These are phyloP conservation scores for Exophiala aquamarina DNA, from an alignment of 2,329 filamentous ascomycete genomes.

Conservation along the genomic window DNA sequence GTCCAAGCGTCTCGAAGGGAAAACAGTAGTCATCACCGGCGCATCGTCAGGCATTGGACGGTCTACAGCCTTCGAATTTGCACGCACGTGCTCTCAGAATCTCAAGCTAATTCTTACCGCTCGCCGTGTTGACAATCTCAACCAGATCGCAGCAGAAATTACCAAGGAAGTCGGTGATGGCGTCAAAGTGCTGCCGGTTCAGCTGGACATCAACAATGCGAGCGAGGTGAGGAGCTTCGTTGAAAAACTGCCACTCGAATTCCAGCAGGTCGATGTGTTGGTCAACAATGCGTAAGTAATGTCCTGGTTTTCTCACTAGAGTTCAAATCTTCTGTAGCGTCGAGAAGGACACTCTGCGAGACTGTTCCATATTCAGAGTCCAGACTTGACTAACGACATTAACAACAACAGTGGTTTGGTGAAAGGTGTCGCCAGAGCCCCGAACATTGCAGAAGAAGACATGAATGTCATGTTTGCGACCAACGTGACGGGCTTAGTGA, in stretches of 20 bases:
- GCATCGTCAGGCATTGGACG: slow-evolving; percentile 89
- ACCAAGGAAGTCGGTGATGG: slow-evolving; percentile 71
- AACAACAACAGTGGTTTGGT: slow-evolving; percentile 64
- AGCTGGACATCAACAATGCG: slow-evolving; percentile 81
- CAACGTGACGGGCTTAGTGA: slow-evolving; percentile 91
- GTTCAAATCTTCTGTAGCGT: too few relatives aligned
- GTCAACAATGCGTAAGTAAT: slow-evolving; percentile 78
- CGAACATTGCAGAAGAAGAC: slow-evolving; percentile 77
- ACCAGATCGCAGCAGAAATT: slow-evolving; percentile 75
- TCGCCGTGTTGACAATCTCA: slow-evolving; percentile 75
- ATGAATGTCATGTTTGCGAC: slow-evolving; percentile 85
- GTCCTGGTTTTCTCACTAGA: too few relatives aligned
- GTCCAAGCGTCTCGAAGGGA: slow-evolving; percentile 82
- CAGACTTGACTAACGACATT: slow-evolving; percentile 50
- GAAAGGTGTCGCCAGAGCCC: slow-evolving; percentile 81
- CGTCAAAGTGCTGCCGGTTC: slow-evolving; percentile 77
- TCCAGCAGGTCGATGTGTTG: slow-evolving; percentile 79
- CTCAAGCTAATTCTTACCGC: slow-evolving; percentile 86
- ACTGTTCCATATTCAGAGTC: too few relatives aligned
- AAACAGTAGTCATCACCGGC: slow-evolving; percentile 88
- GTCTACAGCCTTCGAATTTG: slow-evolving; percentile 78
- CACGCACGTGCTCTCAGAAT: slow-evolving; percentile 74
- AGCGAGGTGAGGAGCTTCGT: slow-evolving; percentile 74
- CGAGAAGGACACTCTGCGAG: too few relatives aligned
- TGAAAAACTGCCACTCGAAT: slow-evolving; percentile 71